Percentiles rank a stretch among this genome's conserved stretches.
These are phyloP conservation scores for Malus hybrid DNA, from an alignment of 331 rosid species.

Conservation along the genomic window DNA sequence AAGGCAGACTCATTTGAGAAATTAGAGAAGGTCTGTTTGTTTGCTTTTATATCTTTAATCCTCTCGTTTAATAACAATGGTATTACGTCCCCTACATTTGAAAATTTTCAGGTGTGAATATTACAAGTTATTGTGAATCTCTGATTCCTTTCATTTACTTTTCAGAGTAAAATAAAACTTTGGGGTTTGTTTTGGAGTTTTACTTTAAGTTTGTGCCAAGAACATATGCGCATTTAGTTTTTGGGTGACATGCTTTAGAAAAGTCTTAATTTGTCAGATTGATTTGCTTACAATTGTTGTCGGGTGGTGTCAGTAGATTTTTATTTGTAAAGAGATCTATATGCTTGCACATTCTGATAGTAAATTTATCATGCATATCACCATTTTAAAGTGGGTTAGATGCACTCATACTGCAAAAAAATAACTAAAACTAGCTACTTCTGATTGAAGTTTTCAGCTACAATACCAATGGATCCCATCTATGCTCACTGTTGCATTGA, in stretches of 20 bases:
- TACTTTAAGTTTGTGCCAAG: background rate
- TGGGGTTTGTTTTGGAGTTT: background rate
- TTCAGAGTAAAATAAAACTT: background rate
- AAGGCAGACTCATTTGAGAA: slow-evolving; percentile 76
- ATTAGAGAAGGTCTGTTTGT: slow-evolving; percentile 55
- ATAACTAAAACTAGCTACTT: background rate
- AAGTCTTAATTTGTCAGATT: background rate
- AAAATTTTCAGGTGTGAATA: background rate
- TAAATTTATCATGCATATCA: background rate
- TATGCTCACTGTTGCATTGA: background rate
- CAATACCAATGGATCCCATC: background rate
- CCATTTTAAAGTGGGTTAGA: background rate
- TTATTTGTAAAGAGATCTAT: background rate
- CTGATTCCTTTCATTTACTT: background rate
- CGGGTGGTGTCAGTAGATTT: background rate
- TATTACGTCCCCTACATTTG: background rate
- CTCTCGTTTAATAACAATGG: background rate
- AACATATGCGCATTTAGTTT: background rate
- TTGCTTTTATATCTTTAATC: background rate
- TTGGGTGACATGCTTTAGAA: background rate
- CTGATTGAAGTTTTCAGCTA: background rate
- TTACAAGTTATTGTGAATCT: background rate
- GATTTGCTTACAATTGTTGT: background rate
- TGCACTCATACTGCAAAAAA: background rate
- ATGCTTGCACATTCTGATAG: background rate